Evolutionary conservation across 805 yeast genomes (phyloP), one percentile per base, ranked within the genome.

Genomic region (Pichia sporocuriosa): DNA sequence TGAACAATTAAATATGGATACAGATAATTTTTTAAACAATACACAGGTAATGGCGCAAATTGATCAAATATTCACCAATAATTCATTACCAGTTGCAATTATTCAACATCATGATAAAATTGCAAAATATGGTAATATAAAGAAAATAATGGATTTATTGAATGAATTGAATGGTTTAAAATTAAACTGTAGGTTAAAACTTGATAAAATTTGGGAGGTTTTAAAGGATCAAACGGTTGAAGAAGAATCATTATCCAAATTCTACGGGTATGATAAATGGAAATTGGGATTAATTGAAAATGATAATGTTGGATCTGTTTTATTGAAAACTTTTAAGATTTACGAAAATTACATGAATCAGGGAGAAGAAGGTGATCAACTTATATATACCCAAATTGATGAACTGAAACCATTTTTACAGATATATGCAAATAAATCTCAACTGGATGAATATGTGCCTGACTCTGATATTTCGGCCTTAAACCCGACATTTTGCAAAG

Each of bases 311-410:
- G 40, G 39, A 7, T 32, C 32, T 6, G 66, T 61, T 2, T 57
- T 73, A 4, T 48, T 61, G 35, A 58, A 59, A 4, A 70, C 70
- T 37, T 54, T 79, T 2, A 53, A 55, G 2, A 69, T 69, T 17
- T 63, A 81, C 55, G 67, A 66, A 25, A 56, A 53, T 3, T 81
- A 79, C 52, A 56, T 83, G 15, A 50, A 53, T 1, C 77, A 76
- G 46, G 93, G 95, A 1, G 59, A 63, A 23, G 54, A 63, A 4
- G 84, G 93, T 8, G 95, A 88, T 58, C 58, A 58, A 3, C 62
- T 71, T 2, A 73, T 85, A 0, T 50, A 58, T 6, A 56, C 61
- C 3, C 72, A 73, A 36, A 74, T 77, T 47, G 48, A 56, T 1
- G 67, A 70, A n/a, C 65, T 84, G 36, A 72, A 69, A 42, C 67